These are phyloP conservation scores for Borealophlyctis nickersoniae DNA, from an alignment of 192 early-diverging fungal species.

Conservation along the genomic window DNA sequence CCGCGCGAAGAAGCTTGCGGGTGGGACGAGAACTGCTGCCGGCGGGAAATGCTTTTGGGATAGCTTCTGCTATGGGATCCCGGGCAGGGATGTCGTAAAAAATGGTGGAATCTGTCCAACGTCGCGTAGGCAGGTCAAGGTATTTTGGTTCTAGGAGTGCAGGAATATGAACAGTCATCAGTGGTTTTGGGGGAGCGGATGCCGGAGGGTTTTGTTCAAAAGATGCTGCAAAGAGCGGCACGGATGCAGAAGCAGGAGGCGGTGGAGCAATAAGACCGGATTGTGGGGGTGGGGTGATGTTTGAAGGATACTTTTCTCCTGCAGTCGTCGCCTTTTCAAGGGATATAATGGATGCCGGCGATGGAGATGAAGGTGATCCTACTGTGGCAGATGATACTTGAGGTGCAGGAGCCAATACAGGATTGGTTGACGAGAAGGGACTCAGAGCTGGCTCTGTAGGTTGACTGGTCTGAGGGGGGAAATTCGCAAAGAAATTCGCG, in stretches of 20 bases:
- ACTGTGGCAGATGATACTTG: constrained; percentile 1
- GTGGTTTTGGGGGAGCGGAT: neutral
- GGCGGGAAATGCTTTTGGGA: constrained; percentile 30
- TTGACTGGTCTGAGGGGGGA: neutral
- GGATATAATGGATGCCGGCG: constrained; percentile 14
- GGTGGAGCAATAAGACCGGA: neutral
- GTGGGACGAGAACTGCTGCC: constrained; percentile 18
- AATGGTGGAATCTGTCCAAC: constrained; percentile 30
- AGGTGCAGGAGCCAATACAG: neutral
- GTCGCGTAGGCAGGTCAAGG: constrained; percentile 26
- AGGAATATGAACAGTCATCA: neutral
- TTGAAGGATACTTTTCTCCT: constrained; percentile 4
- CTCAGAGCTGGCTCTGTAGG: neutral
- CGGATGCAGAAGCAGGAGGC: neutral
- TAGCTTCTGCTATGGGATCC: constrained; percentile 35
- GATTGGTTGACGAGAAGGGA: neutral
- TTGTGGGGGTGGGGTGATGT: neutral
- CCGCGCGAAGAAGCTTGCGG: constrained; percentile 17
- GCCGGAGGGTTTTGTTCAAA: constrained; percentile 10
- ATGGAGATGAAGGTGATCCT: constrained; percentile 6
- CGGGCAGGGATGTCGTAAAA: constrained; percentile 40
- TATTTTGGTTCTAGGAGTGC: constrained; percentile 12
- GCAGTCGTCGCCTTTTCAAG: constrained; percentile 14
- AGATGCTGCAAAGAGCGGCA: neutral
- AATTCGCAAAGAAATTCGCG: constrained; percentile 8